These are phyloP conservation scores for Monilinia aucupariae DNA, from an alignment of 2,329 filamentous ascomycete species.

Conservation along the genomic window DNA sequence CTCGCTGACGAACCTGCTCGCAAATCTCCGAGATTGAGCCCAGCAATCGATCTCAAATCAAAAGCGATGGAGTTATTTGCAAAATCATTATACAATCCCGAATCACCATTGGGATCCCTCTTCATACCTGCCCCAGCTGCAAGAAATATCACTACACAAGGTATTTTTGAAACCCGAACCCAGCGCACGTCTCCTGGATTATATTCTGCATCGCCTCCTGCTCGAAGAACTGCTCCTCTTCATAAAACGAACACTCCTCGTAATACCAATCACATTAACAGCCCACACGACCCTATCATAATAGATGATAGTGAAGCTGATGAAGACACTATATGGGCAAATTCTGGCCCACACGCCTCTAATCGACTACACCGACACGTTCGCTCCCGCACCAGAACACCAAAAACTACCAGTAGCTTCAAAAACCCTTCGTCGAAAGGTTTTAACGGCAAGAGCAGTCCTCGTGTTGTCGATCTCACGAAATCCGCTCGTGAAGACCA, in stretches of 20 bases:
- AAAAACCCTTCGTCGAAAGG: not conserved
- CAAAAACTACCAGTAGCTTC: not conserved
- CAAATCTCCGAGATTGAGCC: conserved; percentile 1
- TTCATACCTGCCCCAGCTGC: not conserved
- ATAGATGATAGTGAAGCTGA: conserved; percentile 1
- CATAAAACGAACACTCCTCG: not conserved
- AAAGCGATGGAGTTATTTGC: not conserved
- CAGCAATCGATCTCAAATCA: not conserved
- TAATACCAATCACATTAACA: not conserved
- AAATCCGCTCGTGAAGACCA: not conserved
- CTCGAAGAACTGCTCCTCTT: too few species aligned
- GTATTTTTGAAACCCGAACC: not conserved
- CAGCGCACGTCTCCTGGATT: not conserved
- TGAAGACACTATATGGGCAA: not conserved
- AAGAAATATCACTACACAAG: not conserved
- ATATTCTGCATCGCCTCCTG: not conserved
- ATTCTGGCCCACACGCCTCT: not conserved
- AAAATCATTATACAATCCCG: not conserved
- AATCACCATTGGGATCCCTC: too few species aligned
- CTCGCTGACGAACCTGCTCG: not conserved
- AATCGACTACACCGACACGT: not conserved
- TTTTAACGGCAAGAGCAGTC: not conserved
- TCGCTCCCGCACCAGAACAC: not conserved
- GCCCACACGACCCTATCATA: not conserved
- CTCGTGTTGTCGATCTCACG: not conserved